Evolutionary conservation across 164 flowering plant genomes (phyloP), one percentile per base, ranked within the genome.

Genomic region (Sextonia rubra): DNA sequence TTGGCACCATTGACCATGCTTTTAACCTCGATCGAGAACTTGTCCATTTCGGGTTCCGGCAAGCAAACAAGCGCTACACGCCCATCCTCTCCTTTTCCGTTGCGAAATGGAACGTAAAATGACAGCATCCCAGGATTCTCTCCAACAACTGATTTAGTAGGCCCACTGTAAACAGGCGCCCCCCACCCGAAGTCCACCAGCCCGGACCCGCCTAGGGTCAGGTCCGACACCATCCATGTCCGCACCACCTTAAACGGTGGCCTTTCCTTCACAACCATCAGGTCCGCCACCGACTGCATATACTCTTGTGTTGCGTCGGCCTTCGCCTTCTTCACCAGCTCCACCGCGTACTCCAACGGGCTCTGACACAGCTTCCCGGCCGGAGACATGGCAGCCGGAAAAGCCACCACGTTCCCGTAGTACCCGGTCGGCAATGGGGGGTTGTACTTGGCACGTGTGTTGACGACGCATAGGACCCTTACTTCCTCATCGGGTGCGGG

Each of bases 161-260:
- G 77, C 9, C 91, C 93, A 11, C 85, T 88, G 62, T 83, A 88
- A 0, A 64, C 78, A 0, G 89, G 68, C 52, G 74, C 81, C 0
- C 93, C 96, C 90, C 90, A 89, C 64, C 96, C 93, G 30, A 85
- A 85, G 25, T 91, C 91, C 22, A 87, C 76, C 1, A 85, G 81
- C 12, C 66, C 78, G 44, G 86, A 83, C 23, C 92, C 88, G 0
- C 81, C 80, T 0, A 82, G 82, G 3, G 82, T 82, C 67, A 83
- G 71, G 65, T 90, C 92, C 15, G 91, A 83, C 15, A 90, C 89
- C 0, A 83, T n/a, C 47, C 52, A 87, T 0, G 77, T 64, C 60
- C 88, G 25, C 58, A 75, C 87, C 77, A 81, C 79, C 1, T 84
- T 69, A 18, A 76, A 74, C 4, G 69, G 62, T 0, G 84, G 82